A percentile compares a stretch with the other conserved stretches of the same genome.
These are phyloP conservation scores for Ilex paraguariensis DNA, from an alignment of 305 asterid species.

Conservation along the genomic window DNA sequence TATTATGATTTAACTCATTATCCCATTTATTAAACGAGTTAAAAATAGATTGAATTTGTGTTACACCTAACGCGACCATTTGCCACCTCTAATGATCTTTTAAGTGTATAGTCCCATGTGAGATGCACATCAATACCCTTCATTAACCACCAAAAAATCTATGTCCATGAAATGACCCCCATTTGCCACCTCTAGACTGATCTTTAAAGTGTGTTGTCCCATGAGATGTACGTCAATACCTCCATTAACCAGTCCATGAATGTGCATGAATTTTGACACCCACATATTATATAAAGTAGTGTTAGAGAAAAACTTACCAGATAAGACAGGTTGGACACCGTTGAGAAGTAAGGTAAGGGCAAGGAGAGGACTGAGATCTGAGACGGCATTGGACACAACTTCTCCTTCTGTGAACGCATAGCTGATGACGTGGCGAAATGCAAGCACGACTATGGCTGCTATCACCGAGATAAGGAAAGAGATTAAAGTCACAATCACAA, in stretches of 20 bases:
- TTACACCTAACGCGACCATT: too few species aligned
- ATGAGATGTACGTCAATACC: background rate
- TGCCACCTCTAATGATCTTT: too few species aligned
- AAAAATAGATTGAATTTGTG: too few species aligned
- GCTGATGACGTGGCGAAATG: conserved; percentile 7
- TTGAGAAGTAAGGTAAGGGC: conserved; percentile 4
- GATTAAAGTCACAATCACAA: background rate
- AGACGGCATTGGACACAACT: conserved; percentile 6
- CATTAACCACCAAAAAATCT: too few species aligned
- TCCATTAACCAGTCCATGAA: background rate
- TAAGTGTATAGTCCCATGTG: too few species aligned
- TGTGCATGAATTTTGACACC: too few species aligned
- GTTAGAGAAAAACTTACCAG: background rate
- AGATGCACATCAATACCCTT: too few species aligned
- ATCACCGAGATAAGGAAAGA: background rate
- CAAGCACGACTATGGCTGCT: conserved; percentile 1
- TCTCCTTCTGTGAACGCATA: conserved; percentile 9
- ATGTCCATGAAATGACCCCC: background rate
- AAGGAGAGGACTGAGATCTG: conserved; percentile 6
- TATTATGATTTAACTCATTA: too few species aligned
- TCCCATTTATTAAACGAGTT: too few species aligned
- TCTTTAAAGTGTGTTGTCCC: background rate
- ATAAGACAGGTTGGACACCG: background rate
- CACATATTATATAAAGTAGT: too few species aligned
- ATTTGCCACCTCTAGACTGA: background rate